These are phyloP conservation scores for Zygoascus tannicola DNA, from an alignment of 805 yeast genomes.

Conservation along the genomic window DNA sequence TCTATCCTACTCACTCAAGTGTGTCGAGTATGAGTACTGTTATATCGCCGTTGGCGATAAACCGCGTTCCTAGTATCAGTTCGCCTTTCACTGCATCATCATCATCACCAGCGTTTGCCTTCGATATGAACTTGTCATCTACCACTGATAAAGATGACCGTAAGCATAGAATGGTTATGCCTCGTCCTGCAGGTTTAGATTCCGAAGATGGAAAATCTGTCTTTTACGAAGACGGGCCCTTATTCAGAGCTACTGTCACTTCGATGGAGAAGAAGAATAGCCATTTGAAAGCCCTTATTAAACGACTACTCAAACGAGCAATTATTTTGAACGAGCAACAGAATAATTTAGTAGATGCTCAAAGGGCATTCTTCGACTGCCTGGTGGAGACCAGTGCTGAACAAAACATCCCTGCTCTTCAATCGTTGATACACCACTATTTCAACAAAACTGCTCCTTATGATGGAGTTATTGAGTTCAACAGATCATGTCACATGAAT, in stretches of 20 bases:
- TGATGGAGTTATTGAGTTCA: conserved; percentile 10
- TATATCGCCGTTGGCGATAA: no score
- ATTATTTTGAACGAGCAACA: conserved; percentile 25
- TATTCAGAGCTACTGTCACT: conserved; percentile 34
- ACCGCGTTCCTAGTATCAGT: no score
- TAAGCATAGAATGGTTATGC: not conserved
- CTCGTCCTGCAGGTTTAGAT: not conserved
- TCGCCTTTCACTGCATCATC: no score
- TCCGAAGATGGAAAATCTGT: not conserved
- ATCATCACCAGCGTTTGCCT: no score
- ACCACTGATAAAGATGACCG: not conserved
- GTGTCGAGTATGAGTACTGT: no score
- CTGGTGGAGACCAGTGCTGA: conserved; percentile 25
- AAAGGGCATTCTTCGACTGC: conserved; percentile 25
- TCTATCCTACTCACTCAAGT: no score
- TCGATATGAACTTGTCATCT: not conserved
- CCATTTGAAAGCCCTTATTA: conserved; percentile 27
- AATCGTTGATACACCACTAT: conserved; percentile 25
- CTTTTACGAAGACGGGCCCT: conserved; percentile 35
- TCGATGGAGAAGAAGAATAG: conserved; percentile 31
- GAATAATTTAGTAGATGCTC: conserved; percentile 28
- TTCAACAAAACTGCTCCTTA: conserved; percentile 16
- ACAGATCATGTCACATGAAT: conserved; percentile 21
- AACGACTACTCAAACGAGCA: conserved; percentile 31
- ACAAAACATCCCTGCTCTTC: conserved; percentile 25